A percentile compares a stretch with the other conserved stretches of the same genome.
Evolutionary conservation across 2,329 filamentous ascomycete genomes (phyloP).

Genomic region (Paracamarosporium sp.): DNA sequence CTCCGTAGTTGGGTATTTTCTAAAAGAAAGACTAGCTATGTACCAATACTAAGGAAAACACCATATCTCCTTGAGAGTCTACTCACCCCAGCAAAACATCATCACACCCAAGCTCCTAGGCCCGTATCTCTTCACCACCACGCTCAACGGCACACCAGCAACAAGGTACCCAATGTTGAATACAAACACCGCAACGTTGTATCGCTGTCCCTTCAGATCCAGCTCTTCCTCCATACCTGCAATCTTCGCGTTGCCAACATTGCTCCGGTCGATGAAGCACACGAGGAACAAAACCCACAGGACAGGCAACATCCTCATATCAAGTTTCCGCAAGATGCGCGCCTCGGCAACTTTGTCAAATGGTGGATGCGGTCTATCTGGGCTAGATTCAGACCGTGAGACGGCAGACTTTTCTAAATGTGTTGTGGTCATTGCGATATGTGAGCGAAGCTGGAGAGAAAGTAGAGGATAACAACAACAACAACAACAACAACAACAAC

Average conservation of each 20-base stretch:
- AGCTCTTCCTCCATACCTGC: neutral
- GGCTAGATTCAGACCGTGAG: too few relatives aligned
- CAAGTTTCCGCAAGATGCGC: neutral
- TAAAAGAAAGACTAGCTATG: too few relatives aligned
- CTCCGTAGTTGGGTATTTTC: too few relatives aligned
- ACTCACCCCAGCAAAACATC: neutral
- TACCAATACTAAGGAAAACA: too few relatives aligned
- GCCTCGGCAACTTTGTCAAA: neutral
- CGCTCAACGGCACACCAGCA: neutral
- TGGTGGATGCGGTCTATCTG: too few relatives aligned
- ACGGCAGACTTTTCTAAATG: too few relatives aligned
- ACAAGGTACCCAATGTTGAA: neutral
- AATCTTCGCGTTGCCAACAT: neutral
- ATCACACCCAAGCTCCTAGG: neutral
- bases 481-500: too few relatives aligned
- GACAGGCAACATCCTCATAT: neutral
- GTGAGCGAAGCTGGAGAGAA: too few relatives aligned
- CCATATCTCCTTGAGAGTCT: too few relatives aligned
- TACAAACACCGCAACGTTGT: neutral
- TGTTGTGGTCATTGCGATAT: too few relatives aligned
- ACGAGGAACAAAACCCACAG: neutral
- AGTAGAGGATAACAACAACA: too few relatives aligned
- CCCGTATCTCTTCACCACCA: neutral
- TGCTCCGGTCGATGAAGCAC: neutral
- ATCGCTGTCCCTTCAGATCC: neutral